Percentiles rank a stretch among this genome's conserved stretches.
These are phyloP conservation scores for Macrocybe gigantea DNA, from an alignment of 768 basidiomycete genomes.

Conservation along the genomic window DNA sequence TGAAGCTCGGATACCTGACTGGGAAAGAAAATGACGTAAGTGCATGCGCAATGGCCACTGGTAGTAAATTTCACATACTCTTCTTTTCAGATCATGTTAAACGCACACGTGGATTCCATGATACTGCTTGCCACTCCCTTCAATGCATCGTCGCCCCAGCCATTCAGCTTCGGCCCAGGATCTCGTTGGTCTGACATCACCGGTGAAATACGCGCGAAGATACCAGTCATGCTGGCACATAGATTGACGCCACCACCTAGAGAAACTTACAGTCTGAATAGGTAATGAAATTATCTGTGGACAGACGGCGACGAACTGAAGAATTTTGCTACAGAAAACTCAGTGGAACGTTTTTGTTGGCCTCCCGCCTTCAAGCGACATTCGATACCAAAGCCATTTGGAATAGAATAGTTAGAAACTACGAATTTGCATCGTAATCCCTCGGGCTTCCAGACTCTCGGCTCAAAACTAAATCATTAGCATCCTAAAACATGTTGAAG, in stretches of 20 bases:
- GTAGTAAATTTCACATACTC: neutral
- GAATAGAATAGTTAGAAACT: slow-evolving; percentile 55
- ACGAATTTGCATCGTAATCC: slow-evolving; percentile 22
- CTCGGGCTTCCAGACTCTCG: neutral
- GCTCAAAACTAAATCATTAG: neutral
- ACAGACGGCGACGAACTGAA: neutral
- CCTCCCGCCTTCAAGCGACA: slow-evolving; percentile 64
- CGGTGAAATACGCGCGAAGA: slow-evolving; percentile 65
- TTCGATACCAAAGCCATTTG: slow-evolving; percentile 74
- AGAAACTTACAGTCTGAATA: slow-evolving; percentile 93
- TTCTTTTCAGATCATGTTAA: slow-evolving; percentile 64
- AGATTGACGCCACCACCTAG: slow-evolving; percentile 87
- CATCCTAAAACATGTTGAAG: neutral
- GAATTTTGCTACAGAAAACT: slow-evolving; percentile 48
- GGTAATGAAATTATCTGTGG: slow-evolving; percentile 35
- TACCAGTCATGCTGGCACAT: slow-evolving; percentile 87
- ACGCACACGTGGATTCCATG: slow-evolving; percentile 84
- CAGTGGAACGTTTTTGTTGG: slow-evolving; percentile 77
- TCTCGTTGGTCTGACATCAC: slow-evolving; percentile 70
- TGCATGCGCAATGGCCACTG: neutral
- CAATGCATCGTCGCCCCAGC: slow-evolving; percentile 52
- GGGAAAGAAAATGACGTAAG: slow-evolving; percentile 79
- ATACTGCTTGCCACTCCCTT: slow-evolving; percentile 85
- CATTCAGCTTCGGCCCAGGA: slow-evolving; percentile 74
- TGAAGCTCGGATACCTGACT: slow-evolving; percentile 84